Evolutionary conservation across 179 eudicot genomes (phyloP).

Genomic region (Actinidia chinensis): DNA sequence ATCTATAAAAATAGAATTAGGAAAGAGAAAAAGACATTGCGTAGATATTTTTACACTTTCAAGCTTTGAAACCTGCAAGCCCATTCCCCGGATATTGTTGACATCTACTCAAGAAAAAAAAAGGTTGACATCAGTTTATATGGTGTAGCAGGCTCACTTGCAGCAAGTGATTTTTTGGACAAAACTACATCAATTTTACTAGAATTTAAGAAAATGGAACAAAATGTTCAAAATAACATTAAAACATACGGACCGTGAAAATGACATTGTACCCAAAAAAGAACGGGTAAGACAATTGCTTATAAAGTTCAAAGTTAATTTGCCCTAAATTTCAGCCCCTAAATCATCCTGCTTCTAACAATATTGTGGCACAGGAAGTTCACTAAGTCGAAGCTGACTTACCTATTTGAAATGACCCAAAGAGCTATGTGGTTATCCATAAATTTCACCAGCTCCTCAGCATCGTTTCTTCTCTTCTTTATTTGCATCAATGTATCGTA

Average conservation of each 20-base stretch:
- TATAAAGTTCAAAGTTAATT: background rate
- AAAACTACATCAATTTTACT: background rate
- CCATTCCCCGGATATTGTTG: constrained; percentile 88
- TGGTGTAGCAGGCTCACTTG: background rate
- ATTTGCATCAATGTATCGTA: constrained; percentile 37
- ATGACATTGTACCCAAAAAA: background rate
- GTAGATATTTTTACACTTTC: constrained; percentile 56
- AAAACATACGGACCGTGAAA: background rate
- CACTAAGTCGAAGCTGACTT: constrained; percentile 17
- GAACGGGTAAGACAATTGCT: background rate
- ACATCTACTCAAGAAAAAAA: constrained; percentile 46
- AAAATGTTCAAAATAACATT: no score
- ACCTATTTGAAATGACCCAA: constrained; percentile 74
- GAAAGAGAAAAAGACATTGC: constrained; percentile 43
- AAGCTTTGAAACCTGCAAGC: constrained; percentile 87
- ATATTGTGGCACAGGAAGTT: background rate
- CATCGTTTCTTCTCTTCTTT: constrained; percentile 79
- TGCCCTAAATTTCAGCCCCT: background rate
- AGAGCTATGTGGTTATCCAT: constrained; percentile 79
- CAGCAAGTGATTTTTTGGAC: background rate
- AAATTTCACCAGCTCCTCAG: constrained; percentile 85
- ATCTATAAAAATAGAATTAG: no score
- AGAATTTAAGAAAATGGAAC: background rate
- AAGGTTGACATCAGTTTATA: constrained; percentile 1
- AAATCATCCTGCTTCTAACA: background rate